These are phyloP conservation scores for Triticum urartu DNA, from an alignment of 176 grass and related monocot genomes.

Conservation along the genomic window DNA sequence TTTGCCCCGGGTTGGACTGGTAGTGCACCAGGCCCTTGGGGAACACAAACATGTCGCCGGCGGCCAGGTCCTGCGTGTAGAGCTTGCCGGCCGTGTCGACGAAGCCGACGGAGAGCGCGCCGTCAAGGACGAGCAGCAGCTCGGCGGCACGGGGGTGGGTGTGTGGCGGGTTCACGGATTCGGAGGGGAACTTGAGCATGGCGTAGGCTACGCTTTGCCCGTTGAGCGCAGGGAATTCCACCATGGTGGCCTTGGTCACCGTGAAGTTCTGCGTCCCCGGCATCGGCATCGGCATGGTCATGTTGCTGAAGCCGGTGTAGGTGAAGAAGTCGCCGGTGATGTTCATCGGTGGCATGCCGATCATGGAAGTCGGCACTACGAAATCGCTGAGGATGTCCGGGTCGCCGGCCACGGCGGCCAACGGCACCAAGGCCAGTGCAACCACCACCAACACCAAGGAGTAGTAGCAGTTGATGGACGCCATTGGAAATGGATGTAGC, in stretches of 20 bases:
- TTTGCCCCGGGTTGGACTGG: slow-evolving; percentile 26
- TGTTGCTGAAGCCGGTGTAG: background rate
- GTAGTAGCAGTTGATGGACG: background rate
- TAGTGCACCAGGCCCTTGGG: slow-evolving; percentile 45
- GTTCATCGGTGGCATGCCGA: background rate
- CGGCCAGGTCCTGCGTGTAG: background rate
- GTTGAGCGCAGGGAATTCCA: slow-evolving; percentile 31
- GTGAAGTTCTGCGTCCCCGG: background rate
- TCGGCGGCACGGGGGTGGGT: slow-evolving; percentile 2
- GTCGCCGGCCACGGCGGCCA: background rate
- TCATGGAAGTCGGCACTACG: background rate
- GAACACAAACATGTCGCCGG: background rate
- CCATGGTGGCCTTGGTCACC: slow-evolving; percentile 11
- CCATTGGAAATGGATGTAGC: background rate
- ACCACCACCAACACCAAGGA: background rate
- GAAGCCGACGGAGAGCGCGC: slow-evolving; percentile 9
- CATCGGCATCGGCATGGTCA: background rate
- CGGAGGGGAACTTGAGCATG: slow-evolving; percentile 13
- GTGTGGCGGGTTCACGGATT: slow-evolving; percentile 27
- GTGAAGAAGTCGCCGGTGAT: slow-evolving; percentile 35
- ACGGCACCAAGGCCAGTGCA: background rate
- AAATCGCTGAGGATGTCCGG: slow-evolving; percentile 27
- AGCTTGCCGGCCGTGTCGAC: background rate
- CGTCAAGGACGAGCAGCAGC: slow-evolving; percentile 22
- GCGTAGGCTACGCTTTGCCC: slow-evolving; percentile 29